Conservation (phyloP, 2,329 filamentous ascomycete genomes). For the Celoporthe dispersa region DNA sequence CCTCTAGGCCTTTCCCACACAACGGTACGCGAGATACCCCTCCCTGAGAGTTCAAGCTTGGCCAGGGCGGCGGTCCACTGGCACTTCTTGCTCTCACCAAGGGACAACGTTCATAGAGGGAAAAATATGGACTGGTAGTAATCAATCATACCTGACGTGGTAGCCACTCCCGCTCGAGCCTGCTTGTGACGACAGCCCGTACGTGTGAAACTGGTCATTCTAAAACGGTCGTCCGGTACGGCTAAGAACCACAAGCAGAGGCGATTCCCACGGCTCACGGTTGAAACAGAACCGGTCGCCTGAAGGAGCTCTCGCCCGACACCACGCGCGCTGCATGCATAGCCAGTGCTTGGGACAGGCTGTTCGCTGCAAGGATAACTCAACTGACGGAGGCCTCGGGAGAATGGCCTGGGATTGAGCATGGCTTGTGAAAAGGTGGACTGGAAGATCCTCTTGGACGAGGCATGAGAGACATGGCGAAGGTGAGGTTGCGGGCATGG, state of each 20-base stretch:
- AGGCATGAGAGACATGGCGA: no score
- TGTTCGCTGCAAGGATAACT: no score
- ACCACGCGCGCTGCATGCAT: neutral
- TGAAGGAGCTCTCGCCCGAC: neutral
- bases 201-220: neutral
- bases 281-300: neutral
- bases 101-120: conserved; percentile 23
- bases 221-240: neutral
- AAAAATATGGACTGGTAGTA: conserved; percentile 8
- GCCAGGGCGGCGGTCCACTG: conserved; percentile 26
- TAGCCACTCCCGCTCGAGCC: neutral
- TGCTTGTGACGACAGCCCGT: neutral
- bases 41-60: conserved; percentile 25
- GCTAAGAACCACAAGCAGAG: neutral
- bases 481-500: neutral
- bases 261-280: neutral
- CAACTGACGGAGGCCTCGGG: no score
- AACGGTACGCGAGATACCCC: conserved; percentile 31
- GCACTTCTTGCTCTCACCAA: conserved; percentile 28
- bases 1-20: conserved; percentile 14
- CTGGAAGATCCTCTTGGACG: no score
- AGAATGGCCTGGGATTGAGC: no score
- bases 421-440: no score
- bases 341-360: neutral
- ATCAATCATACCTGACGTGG: neutral